phyloP scores from a whole-genome alignment of 148 eudicot species.

The Rheum nobile region DNA sequence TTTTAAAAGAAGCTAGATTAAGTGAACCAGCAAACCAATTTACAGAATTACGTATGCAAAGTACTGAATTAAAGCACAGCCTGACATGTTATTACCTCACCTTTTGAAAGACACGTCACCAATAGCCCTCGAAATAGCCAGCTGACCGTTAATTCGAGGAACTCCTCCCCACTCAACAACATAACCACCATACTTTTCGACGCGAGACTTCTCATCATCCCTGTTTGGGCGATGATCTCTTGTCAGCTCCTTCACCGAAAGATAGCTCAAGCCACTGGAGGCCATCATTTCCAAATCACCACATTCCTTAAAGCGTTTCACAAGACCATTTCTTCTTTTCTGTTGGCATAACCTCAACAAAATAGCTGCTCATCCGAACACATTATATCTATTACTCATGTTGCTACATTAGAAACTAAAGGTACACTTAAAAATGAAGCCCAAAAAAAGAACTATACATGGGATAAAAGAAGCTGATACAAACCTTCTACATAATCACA shows the following conservation, averaged over 20 bases:
- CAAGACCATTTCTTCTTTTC: slow-evolving; percentile 39
- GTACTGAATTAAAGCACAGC: background rate
- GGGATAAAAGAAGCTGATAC: background rate
- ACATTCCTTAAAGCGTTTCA: slow-evolving; percentile 40
- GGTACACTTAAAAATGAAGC: background rate
- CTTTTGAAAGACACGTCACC: slow-evolving; percentile 86
- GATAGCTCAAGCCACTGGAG: slow-evolving; percentile 42
- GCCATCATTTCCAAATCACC: slow-evolving; percentile 40
- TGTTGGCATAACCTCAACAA: slow-evolving; percentile 57
- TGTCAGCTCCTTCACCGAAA: slow-evolving; percentile 77
- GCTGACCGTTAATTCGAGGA: slow-evolving; percentile 79
- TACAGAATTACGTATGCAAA: background rate
- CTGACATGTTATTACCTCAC: slow-evolving; percentile 23
- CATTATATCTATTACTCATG: background rate
- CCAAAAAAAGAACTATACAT: background rate
- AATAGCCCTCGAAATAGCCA: slow-evolving; percentile 95
- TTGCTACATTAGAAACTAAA: background rate
- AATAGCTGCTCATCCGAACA: slow-evolving; percentile 47
- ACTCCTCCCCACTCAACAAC: slow-evolving; percentile 88
- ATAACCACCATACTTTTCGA: slow-evolving; percentile 85
- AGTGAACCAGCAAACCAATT: background rate
- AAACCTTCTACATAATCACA: background rate
- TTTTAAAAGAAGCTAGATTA: background rate
- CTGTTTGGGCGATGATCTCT: slow-evolving; percentile 94
- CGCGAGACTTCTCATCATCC: slow-evolving; percentile 75